Conservation (phyloP, 176 grass and related monocot species). For the Eleusine coracana region DNA sequence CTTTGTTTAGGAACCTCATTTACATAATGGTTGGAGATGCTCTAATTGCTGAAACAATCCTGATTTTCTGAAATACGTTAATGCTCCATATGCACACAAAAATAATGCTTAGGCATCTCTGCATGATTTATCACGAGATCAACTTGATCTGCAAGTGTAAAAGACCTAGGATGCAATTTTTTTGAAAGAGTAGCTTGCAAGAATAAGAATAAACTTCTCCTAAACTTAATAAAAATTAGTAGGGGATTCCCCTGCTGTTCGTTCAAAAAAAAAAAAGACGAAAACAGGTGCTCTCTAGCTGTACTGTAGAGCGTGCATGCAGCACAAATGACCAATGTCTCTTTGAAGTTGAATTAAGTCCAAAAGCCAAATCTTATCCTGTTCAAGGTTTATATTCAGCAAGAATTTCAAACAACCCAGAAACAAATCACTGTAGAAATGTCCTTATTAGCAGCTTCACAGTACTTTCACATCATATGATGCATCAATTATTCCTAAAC, state of each 20-base stretch:
- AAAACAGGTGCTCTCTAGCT: not conserved
- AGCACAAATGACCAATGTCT: constrained; percentile 3
- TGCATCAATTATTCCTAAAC: not conserved
- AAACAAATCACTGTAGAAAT: not conserved
- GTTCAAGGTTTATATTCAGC: constrained; percentile 3
- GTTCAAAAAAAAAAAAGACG: constrained; percentile 16
- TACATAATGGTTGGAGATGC: too few species aligned
- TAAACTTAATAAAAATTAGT: too few species aligned
- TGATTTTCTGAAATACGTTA: constrained; percentile 4
- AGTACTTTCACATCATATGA: not conserved
- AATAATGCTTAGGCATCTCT: not conserved
- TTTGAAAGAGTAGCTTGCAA: not conserved
- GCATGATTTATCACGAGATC: not conserved
- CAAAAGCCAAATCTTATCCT: not conserved
- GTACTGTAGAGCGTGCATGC: not conserved
- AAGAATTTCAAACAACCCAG: not conserved
- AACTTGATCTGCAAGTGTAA: not conserved
- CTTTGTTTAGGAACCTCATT: too few species aligned
- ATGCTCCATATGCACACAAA: not conserved
- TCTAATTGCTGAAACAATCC: not conserved
- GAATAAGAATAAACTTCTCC: not conserved
- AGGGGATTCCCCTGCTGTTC: too few species aligned
- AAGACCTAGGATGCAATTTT: not conserved
- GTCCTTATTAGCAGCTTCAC: not conserved
- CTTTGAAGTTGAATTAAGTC: not conserved